These are phyloP conservation scores for Fomitopsis pinicola DNA, from an alignment of 1,284 basidiomycete species.

Conservation along the genomic window DNA sequence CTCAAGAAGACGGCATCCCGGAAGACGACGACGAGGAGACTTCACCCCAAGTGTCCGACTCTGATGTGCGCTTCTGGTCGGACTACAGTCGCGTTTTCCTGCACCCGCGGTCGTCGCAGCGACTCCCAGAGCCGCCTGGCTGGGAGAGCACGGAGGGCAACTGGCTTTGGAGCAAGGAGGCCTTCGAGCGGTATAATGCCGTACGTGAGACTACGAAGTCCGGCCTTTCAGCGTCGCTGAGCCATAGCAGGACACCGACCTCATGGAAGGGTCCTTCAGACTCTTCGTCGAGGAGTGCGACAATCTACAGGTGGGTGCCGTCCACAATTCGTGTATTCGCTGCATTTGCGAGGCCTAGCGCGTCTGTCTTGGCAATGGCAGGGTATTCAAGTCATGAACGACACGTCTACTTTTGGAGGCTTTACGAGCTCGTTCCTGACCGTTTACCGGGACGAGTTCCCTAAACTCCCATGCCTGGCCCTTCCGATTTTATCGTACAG, in stretches of 20 bases:
- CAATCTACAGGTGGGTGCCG: slow-evolving; percentile 52
- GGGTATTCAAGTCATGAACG: slow-evolving; percentile 67
- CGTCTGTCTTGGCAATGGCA: slow-evolving; percentile 35
- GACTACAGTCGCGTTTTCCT: slow-evolving; percentile 72
- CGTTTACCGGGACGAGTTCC: slow-evolving; percentile 58
- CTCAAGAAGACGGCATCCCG: slow-evolving; percentile 18
- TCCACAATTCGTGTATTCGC: background rate
- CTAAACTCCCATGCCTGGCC: slow-evolving; percentile 50
- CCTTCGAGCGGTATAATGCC: slow-evolving; percentile 50
- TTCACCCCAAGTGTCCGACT: slow-evolving; percentile 4
- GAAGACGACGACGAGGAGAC: slow-evolving; percentile 10
- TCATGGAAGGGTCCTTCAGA: slow-evolving; percentile 67
- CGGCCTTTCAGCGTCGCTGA: background rate
- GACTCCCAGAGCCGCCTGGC: slow-evolving; percentile 51
- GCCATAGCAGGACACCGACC: slow-evolving; percentile 17
- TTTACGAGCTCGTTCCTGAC: slow-evolving; percentile 56
- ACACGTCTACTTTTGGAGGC: slow-evolving; percentile 58
- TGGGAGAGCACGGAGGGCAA: slow-evolving; percentile 49
- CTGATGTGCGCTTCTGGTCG: slow-evolving; percentile 68
- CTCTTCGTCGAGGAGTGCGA: slow-evolving; percentile 71
- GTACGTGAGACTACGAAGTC: slow-evolving; percentile 31
- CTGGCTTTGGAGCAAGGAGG: slow-evolving; percentile 51
- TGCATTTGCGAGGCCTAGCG: background rate
- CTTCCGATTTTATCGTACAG: slow-evolving; percentile 53
- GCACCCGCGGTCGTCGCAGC: slow-evolving; percentile 59